Conservation (phyloP, 345 rosid species). For the Tarenaya hassleriana region DNA sequence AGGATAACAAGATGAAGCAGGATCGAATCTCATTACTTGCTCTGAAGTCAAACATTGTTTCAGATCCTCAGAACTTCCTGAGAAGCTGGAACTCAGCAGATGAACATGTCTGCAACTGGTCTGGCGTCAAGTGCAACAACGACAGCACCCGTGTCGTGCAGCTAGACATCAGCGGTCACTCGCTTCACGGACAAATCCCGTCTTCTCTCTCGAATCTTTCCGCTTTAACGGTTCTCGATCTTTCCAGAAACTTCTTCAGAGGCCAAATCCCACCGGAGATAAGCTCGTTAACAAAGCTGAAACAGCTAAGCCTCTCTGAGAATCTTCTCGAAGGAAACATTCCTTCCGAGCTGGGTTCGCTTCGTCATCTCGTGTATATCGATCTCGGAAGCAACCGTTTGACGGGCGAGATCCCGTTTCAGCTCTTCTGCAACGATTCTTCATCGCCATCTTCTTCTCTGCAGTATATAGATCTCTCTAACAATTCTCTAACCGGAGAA, state of each 20-base stretch:
- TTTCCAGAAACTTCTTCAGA: constrained; percentile 59
- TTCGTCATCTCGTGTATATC: constrained; percentile 44
- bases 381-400: constrained; percentile 57
- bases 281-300: constrained; percentile 44
- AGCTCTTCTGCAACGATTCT: constrained; percentile 59
- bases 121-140: constrained; percentile 60
- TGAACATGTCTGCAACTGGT: constrained; percentile 66
- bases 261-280: constrained; percentile 64
- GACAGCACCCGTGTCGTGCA: constrained; percentile 31
- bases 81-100: constrained; percentile 42
- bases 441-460: constrained; percentile 44
- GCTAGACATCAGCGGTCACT: constrained; percentile 54
- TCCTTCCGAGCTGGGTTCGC: constrained; percentile 50
- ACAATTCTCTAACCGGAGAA: constrained; percentile 60
- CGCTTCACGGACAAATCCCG: constrained; percentile 59
- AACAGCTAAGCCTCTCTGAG: constrained; percentile 54
- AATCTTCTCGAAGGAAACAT: constrained; percentile 63
- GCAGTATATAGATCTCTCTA: constrained; percentile 67
- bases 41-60: constrained; percentile 47
- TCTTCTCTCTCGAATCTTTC: constrained; percentile 57
- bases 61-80: constrained; percentile 44
- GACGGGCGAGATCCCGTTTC: constrained; percentile 43
- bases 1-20: constrained; percentile 13
- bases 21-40: constrained; percentile 52
- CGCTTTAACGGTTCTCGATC: constrained; percentile 53